phyloP scores from a whole-genome alignment of 2,329 filamentous ascomycete genomes.

The Endothia cerciana region DNA sequence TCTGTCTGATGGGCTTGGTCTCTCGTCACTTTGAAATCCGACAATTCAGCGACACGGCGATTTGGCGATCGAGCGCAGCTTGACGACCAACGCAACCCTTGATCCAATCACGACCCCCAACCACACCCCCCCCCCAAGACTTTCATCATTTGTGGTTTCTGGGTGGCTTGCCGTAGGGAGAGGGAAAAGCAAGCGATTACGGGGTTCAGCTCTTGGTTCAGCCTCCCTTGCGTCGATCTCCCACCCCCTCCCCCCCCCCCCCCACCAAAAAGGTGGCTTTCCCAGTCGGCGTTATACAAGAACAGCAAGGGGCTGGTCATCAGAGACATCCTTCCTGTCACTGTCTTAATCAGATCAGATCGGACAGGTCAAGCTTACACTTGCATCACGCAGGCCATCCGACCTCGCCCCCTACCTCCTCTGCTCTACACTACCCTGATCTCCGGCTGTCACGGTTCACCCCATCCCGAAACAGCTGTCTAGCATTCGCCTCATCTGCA shows the following conservation, averaged over 20 bases:
- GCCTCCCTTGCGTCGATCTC: conserved; percentile 20
- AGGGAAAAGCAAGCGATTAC: conserved; percentile 22
- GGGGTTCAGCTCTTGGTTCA: conserved; percentile 23
- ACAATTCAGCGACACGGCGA: background rate
- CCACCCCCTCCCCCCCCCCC: conserved; percentile 6
- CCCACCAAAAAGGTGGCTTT: conserved; percentile 11
- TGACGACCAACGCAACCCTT: background rate
- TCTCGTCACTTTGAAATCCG: conserved; percentile 1
- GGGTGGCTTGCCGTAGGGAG: conserved; percentile 20
- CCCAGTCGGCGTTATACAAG: conserved; percentile 19
- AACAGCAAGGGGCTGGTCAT: conserved; percentile 19
- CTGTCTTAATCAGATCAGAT: conserved; percentile 23
- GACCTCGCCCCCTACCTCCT: background rate
- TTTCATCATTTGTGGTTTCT: background rate
- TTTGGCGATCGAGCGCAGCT: background rate
- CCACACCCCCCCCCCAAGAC: background rate
- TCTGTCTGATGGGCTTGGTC: background rate
- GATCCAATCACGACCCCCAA: background rate
- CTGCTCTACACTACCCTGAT: conserved; percentile 1
- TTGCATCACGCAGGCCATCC: conserved; percentile 31
- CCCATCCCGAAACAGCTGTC: conserved; percentile 43
- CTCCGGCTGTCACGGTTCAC: conserved; percentile 3
- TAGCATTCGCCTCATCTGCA: conserved; percentile 37
- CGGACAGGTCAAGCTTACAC: conserved; percentile 25
- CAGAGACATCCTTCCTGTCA: conserved; percentile 25